Evolutionary conservation across 148 eudicot species (phyloP).

Genomic region (Cornus controversa): DNA sequence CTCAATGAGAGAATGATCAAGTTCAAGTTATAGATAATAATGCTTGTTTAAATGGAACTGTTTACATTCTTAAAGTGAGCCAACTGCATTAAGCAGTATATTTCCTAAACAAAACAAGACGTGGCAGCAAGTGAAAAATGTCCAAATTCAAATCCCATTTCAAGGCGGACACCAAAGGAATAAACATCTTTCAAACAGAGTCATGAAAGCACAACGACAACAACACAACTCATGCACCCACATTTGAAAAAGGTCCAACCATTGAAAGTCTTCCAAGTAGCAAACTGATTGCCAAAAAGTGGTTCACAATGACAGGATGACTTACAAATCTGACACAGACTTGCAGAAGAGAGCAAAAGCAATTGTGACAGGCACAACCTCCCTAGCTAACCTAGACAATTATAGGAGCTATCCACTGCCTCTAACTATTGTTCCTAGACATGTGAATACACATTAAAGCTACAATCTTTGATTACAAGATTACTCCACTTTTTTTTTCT

Average conservation of each 20-base stretch:
- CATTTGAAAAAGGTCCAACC: background rate
- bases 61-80: background rate
- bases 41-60: background rate
- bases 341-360: background rate
- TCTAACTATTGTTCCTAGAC: too few species aligned
- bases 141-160: background rate
- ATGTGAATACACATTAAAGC: too few species aligned
- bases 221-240: background rate
- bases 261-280: background rate
- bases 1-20: background rate
- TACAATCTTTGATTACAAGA: too few species aligned
- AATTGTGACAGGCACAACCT: background rate
- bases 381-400: background rate
- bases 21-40: background rate
- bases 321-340: background rate
- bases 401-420: too few species aligned
- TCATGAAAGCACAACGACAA: background rate
- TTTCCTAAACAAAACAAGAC: background rate
- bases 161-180: background rate
- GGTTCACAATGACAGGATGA: background rate
- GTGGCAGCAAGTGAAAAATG: background rate
- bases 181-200: background rate
- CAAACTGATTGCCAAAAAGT: background rate
- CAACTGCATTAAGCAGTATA: background rate
- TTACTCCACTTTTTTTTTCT: too few species aligned